Evolutionary conservation across 2,329 filamentous ascomycete species (phyloP).

Genomic region (Bretziella fagacearum): DNA sequence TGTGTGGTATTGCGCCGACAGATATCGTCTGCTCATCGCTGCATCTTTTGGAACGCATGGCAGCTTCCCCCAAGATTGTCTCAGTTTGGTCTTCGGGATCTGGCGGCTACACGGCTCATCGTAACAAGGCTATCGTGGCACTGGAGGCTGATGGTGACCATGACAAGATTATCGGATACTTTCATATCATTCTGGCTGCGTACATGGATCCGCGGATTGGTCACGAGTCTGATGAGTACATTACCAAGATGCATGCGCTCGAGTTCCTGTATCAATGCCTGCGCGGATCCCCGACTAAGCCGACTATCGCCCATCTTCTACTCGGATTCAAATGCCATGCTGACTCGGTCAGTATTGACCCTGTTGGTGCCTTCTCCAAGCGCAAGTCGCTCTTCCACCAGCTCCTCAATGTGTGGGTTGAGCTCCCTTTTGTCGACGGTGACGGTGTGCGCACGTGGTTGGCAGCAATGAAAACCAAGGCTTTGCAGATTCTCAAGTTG

Average conservation of each 20-base stretch:
- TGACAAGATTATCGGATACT: constrained; percentile 41
- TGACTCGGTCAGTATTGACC: constrained; percentile 49
- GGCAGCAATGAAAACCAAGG: constrained; percentile 49
- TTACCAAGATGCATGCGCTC: constrained; percentile 69
- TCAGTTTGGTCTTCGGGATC: constrained; percentile 38
- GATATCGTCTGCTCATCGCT: constrained; percentile 66
- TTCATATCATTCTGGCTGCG: constrained; percentile 23
- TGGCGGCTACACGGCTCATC: constrained; percentile 27
- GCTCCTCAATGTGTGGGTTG: constrained; percentile 53
- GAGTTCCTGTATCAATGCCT: constrained; percentile 75
- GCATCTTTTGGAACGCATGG: constrained; percentile 68
- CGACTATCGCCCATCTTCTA: constrained; percentile 78
- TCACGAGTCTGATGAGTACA: constrained; percentile 52
- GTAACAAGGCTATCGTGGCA: constrained; percentile 77
- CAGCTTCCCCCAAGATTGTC: constrained; percentile 65
- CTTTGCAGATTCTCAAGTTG: constrained; percentile 56
- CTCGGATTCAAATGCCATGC: constrained; percentile 72
- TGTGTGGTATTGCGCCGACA: constrained; percentile 70
- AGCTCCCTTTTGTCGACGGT: constrained; percentile 47
- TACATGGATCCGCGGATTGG: constrained; percentile 60
- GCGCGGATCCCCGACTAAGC: constrained; percentile 53
- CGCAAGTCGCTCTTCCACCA: constrained; percentile 69
- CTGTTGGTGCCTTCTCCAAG: constrained; percentile 52
- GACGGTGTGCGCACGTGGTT: constrained; percentile 50
- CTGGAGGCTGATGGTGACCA: constrained; percentile 67